phyloP scores from a whole-genome alignment of 1,139 yeast species.

The Geotrichum carabidarum region DNA sequence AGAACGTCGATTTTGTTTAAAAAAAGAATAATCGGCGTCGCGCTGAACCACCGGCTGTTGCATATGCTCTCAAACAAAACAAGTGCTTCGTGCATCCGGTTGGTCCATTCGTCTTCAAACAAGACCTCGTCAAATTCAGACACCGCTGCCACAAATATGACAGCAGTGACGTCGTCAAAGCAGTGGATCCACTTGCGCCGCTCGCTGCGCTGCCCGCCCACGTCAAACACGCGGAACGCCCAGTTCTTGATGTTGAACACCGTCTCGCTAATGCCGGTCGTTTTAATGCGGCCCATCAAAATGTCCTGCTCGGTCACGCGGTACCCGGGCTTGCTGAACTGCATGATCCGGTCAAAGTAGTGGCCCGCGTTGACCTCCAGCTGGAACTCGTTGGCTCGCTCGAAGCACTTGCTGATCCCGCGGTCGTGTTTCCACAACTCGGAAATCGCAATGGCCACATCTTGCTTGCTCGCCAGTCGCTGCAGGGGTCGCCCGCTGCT shows the following conservation, averaged over 20 bases:
- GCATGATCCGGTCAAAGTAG: constrained; percentile 63
- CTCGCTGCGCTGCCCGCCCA: constrained; percentile 96
- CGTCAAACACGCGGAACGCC: constrained; percentile 77
- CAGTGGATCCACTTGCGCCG: constrained; percentile 95
- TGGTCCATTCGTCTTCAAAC: constrained; percentile 84
- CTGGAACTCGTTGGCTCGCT: constrained; percentile 70
- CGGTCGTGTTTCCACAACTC: constrained; percentile 62
- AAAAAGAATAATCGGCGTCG: constrained; percentile 85
- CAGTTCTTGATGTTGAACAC: constrained; percentile 59
- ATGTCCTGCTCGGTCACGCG: constrained; percentile 77
- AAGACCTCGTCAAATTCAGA: constrained; percentile 89
- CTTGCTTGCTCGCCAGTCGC: constrained; percentile 30
- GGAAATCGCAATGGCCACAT: constrained; percentile 64
- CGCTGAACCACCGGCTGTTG: constrained; percentile 77
- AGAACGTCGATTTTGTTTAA: constrained; percentile 83
- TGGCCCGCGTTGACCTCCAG: constrained; percentile 74
- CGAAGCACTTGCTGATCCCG: constrained; percentile 60
- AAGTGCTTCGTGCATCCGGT: constrained; percentile 87
- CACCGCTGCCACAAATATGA: constrained; percentile 85
- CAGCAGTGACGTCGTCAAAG: constrained; percentile 85
- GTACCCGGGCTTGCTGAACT: constrained; percentile 61
- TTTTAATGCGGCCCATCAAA: constrained; percentile 83
- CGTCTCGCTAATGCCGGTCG: constrained; percentile 93
- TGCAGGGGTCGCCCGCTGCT: not conserved
- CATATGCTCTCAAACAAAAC: constrained; percentile 78